Evolutionary conservation across 2,329 filamentous ascomycete genomes (phyloP), one percentile per base, ranked within the genome.

Genomic region (Xenoacremonium recifei): DNA sequence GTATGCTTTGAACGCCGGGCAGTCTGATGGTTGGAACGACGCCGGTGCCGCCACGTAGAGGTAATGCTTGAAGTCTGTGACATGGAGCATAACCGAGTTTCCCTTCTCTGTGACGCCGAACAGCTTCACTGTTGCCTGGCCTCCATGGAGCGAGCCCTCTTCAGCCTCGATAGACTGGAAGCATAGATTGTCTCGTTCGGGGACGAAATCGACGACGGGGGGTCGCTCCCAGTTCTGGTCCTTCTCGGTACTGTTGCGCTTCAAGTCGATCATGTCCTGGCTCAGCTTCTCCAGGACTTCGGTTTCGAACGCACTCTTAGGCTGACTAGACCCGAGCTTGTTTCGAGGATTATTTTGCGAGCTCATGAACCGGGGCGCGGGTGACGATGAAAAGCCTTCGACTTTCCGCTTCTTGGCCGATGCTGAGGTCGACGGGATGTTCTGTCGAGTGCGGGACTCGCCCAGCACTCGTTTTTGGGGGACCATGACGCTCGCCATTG

Each of bases 91-190:
- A 29, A 96, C 89, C 3, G 93, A 99, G 66, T 99, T 86, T 40
- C 93, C 93, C 47, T 73, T 64, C 56, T 80, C 68, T 2, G 89
- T 96, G 4, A 97, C 90, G 57, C 93, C 93, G 67, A 97, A 99
- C 16, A 99, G 77, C 71, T 93, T 95, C 43, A 99, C 80, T 0
- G 89, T 85, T 1, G 88, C 75, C 60, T 68, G 84, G 16, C 88
- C 89, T 36, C 87, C 87, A 61, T 85, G 72, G 2, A 96, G 66
- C 4, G 82, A 87, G 16, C 93, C 92, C 64, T 99, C 92, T 61
- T 97, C 91, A 1, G 83, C 86, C 60, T 99, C 95, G 54, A 99
- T 99, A 60, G 95, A 87, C 69, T 99, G 93, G 61, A 99, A 97
- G 51, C 79, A 82, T n/a, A 99, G 73, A 51, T 71, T 84, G 50